These are phyloP conservation scores for Botryotinia calthae DNA, from an alignment of 2,329 filamentous ascomycete species.

Conservation along the genomic window DNA sequence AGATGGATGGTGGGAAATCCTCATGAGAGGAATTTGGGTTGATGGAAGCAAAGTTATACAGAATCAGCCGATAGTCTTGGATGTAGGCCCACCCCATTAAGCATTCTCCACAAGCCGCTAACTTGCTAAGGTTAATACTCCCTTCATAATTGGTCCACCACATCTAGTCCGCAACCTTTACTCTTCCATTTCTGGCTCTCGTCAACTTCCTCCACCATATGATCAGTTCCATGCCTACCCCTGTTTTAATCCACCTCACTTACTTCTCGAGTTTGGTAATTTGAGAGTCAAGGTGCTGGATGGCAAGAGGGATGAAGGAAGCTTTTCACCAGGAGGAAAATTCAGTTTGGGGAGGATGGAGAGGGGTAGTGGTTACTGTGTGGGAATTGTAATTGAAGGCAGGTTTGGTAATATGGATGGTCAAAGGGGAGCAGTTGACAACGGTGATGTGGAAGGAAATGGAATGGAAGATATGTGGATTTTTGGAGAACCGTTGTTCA, in stretches of 20 bases:
- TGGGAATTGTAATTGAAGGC: constrained; percentile 29
- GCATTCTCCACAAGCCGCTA: not conserved
- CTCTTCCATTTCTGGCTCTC: constrained; percentile 27
- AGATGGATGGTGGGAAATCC: constrained; percentile 32
- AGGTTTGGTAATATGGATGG: constrained; percentile 21
- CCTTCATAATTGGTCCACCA: constrained; percentile 30
- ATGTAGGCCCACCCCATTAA: constrained; percentile 17
- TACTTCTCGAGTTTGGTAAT: constrained; percentile 28
- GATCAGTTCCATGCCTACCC: constrained; percentile 32
- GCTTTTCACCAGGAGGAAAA: constrained; percentile 25
- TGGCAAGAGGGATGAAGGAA: constrained; percentile 23
- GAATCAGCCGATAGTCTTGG: constrained; percentile 28
- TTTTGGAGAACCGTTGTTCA: constrained; percentile 32
- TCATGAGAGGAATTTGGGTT: constrained; percentile 28
- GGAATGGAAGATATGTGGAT: constrained; percentile 30
- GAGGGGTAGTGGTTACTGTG: constrained; percentile 29
- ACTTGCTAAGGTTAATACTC: constrained; percentile 28
- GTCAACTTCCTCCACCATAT: constrained; percentile 25
- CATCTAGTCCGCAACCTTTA: constrained; percentile 28
- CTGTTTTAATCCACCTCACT: constrained; percentile 28
- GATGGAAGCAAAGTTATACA: constrained; percentile 26
- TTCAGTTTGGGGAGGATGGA: constrained; percentile 29
- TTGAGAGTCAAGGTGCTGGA: constrained; percentile 27
- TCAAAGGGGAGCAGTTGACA: not conserved
- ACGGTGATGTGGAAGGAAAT: constrained; percentile 13